Evolutionary conservation across 257 asterid species (phyloP), one percentile per base, ranked within the genome.

Genomic region (Anisodus tanguticus): DNA sequence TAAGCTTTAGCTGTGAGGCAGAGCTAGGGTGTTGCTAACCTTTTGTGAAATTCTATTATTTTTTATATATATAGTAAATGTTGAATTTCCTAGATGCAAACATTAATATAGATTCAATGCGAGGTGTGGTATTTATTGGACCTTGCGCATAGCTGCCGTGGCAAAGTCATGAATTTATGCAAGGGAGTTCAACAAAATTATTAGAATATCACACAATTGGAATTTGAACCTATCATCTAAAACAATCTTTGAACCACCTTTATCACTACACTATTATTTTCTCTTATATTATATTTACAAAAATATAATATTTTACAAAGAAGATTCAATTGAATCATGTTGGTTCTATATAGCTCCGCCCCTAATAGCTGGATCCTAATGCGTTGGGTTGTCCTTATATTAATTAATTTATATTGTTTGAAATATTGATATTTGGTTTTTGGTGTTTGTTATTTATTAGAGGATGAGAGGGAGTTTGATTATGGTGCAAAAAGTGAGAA

Each of bases 381-480:
- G 54, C 54, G 16, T n/a, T 0, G 31, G 9, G 41, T 3, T 41
- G 15, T 69, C 19, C 2, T 39, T 41, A 16, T 8, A 8, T 68
- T 39, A 7, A 41, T 41, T 41, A 41, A 41, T 41, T 41, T 41
- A 5, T 17, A 55, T 60, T 0, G 26, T 58, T 81, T 2, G 41
- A 64, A 59, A 17, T 41, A 26, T 81, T 37, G 12, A 39, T 37
- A 39, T 57, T 43, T 79, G 54, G 0, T 82, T 12, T 16, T 6
- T 55, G 82, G 11, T 57, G 3, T 41, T 71, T 83, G 64, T 81
- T 78, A 62, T 62, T 62, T 49, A 8, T 37, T 41, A 84, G 86
- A 84, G 76, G 78, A 84, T 78, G 84, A 84, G 80, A 78, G 84
- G 67, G 86, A 79, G 37, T 84, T 84, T 79, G 83, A 79, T n/a